These are phyloP conservation scores for Tilletiaria anomala DNA, from an alignment of 1,284 basidiomycete genomes.

Conservation along the genomic window DNA sequence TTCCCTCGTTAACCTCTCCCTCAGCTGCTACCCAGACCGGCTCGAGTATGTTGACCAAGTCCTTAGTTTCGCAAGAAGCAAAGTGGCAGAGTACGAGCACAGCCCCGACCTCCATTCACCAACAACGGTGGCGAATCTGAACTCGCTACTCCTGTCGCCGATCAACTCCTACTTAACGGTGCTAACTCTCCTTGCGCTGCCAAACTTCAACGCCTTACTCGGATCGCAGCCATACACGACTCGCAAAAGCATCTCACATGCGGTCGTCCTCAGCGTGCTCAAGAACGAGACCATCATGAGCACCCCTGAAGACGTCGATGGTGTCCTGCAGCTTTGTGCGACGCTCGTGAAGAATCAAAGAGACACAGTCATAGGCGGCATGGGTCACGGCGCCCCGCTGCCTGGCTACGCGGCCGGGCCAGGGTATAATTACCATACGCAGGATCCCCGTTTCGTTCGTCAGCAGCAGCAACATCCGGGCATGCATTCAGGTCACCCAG, in stretches of 20 bases:
- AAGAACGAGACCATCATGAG: constrained; percentile 32
- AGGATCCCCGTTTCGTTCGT: constrained; percentile 3
- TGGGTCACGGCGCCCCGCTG: constrained; percentile 9
- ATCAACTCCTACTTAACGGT: constrained; percentile 32
- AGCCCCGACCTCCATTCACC: constrained; percentile 21
- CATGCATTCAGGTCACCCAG: background rate
- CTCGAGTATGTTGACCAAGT: constrained; percentile 39
- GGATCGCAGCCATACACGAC: constrained; percentile 27
- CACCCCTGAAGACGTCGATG: constrained; percentile 35
- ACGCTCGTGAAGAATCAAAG: constrained; percentile 30
- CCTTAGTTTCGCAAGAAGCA: constrained; percentile 30
- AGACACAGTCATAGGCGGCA: constrained; percentile 16
- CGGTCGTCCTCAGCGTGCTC: constrained; percentile 30
- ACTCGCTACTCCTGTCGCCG: constrained; percentile 29
- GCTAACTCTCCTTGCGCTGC: constrained; percentile 31
- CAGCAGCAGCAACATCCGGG: no score
- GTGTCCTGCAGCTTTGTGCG: constrained; percentile 31
- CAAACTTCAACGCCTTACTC: constrained; percentile 26
- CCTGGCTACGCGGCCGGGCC: background rate
- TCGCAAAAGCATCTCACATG: constrained; percentile 32
- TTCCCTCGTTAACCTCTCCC: constrained; percentile 31
- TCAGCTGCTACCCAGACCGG: constrained; percentile 37
- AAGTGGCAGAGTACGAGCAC: constrained; percentile 22
- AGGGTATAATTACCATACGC: no score
- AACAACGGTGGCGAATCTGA: constrained; percentile 22